Base-by-base conservation (phyloP, 768 basidiomycete genomes). In the Panaeolus cyanescens region DNA sequence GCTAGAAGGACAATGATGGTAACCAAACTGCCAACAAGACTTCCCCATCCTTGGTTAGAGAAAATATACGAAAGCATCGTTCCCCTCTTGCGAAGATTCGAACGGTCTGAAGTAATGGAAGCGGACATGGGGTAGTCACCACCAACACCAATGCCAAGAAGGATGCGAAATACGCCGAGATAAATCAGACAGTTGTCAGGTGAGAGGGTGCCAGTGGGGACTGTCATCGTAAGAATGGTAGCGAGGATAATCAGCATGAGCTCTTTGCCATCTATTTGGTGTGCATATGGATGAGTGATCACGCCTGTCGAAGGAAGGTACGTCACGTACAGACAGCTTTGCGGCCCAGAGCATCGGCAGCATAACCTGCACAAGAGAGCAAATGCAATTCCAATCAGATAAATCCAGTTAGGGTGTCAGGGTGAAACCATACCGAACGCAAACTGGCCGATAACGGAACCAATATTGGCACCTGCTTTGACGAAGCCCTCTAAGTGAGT, bases 41-140 rank as follows among this genome's bases (percentile, higher is more conserved):
- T 85, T 30, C 92, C 91, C 89, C 90, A 92, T 10, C 91, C 91
- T 71, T 92, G 88, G 70, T 87, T 88, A 0, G 88, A 80, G 65
- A 91, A 92, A 65, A 91, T 89, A 68, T 89, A 91, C 20, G 86
- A 80, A n/a, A 93, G 80, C 74, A 93, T 80, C 0, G 87, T 88
- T 0, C 91, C 91, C 15, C 89, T 85, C 33, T 73, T 75, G 34
- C 84, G 78, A 36, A 91, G 69, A 63, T 82, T 82, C 5, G 90
- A 80, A 13, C 89, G 81, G 65, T 93, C 91, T 5, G 83, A 84
- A 10, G 88, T 84, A 60, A 91, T 77, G 9, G 83, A 83, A 0
- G 90, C 89, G 10, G 83, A 85, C 89, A 92, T 88, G 1, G 90
- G 89, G 68, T 91, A 91, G 71, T 92, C 92, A 2, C 89, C 91